Percentiles rank a stretch among this genome's conserved stretches.
These are phyloP conservation scores for Pythium chondricola DNA, from an alignment of 352 stramenopile genomes.

Conservation along the genomic window DNA sequence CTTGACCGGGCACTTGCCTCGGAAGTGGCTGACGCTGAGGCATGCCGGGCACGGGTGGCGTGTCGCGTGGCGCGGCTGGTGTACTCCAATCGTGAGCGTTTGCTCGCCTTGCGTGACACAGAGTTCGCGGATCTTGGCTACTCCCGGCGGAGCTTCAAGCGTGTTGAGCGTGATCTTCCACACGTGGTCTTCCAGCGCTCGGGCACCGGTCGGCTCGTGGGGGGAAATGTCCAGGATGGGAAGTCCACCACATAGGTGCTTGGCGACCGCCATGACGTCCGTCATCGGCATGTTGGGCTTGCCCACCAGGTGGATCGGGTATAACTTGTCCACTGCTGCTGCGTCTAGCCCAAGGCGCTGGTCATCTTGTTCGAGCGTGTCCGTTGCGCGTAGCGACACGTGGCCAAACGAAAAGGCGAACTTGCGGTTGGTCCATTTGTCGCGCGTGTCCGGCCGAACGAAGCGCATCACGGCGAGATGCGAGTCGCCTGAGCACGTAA, in stretches of 20 bases:
- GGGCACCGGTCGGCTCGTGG: conserved; percentile 1
- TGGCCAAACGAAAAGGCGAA: conserved; percentile 4
- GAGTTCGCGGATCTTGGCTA: not conserved
- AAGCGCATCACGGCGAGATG: conserved; percentile 5
- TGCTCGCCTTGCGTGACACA: not conserved
- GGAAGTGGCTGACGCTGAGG: no score
- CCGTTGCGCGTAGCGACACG: not conserved
- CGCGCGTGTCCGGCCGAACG: conserved; percentile 2
- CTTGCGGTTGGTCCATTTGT: conserved; percentile 1
- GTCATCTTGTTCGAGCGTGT: conserved; percentile 4
- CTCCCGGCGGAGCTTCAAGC: not conserved
- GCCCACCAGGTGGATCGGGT: conserved; percentile 1
- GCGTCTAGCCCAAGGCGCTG: not conserved
- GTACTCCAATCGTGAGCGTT: not conserved
- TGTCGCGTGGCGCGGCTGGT: not conserved
- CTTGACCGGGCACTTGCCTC: no score
- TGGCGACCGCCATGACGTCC: not conserved
- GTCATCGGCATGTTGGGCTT: not conserved
- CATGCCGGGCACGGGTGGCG: no score
- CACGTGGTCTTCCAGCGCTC: conserved; percentile 3
- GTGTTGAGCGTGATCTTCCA: conserved; percentile 5
- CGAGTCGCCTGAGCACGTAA: conserved; percentile 2
- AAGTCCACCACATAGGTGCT: not conserved
- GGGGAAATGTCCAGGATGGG: conserved; percentile 4
- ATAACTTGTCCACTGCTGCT: not conserved